These are phyloP conservation scores for Hysterangium stoloniferum DNA, from an alignment of 768 basidiomycete species.

Conservation along the genomic window DNA sequence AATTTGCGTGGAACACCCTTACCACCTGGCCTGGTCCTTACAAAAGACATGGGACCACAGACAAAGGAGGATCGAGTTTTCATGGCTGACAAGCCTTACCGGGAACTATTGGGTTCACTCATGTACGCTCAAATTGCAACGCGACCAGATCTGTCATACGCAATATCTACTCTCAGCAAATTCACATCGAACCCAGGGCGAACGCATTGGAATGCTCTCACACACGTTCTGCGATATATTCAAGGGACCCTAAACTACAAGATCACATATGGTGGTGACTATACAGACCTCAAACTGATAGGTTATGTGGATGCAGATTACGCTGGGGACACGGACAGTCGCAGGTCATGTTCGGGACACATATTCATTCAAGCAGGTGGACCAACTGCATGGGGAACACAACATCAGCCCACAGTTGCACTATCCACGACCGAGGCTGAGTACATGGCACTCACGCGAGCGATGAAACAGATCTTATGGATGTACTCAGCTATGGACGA, in stretches of 20 bases:
- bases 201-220: conserved; percentile 19
- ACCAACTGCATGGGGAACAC: conserved; percentile 19
- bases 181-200: conserved; percentile 21
- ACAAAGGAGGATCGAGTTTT: conserved; percentile 4
- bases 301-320: conserved; percentile 25
- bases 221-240: conserved; percentile 21
- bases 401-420: conserved; percentile 19
- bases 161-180: conserved; percentile 17
- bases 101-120: conserved; percentile 21
- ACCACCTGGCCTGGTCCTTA: conserved; percentile 17
- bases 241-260: conserved; percentile 13
- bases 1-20: conserved; percentile 25
- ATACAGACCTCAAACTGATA: neutral
- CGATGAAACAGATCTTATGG: conserved; percentile 13
- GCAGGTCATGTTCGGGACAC: conserved; percentile 28
- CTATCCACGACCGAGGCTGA: conserved; percentile 23
- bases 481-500: conserved; percentile 10
- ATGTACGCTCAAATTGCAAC: conserved; percentile 19
- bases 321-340: conserved; percentile 20
- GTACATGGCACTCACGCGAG: conserved; percentile 18
- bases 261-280: conserved; percentile 12
- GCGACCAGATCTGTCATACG: conserved; percentile 15
- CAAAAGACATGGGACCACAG: neutral
- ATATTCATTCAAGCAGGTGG: conserved; percentile 20
- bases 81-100: conserved; percentile 12